Evolutionary conservation across 2,329 filamentous ascomycete genomes (phyloP).

Genomic region (Fusarium sp.): DNA sequence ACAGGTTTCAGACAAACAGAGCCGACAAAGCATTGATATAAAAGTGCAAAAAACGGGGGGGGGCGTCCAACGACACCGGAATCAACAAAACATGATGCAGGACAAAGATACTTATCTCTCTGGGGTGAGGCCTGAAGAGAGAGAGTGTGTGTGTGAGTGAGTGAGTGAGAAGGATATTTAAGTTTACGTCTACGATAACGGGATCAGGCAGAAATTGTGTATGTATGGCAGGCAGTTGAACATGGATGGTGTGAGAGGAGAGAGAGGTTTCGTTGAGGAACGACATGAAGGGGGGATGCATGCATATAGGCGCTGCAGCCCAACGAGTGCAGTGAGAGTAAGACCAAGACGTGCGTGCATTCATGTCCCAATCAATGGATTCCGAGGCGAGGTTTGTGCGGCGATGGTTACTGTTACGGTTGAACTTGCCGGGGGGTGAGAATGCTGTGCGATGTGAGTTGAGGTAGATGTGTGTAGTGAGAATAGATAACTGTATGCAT

Average conservation of each 20-base stretch:
- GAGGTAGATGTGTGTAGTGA: not conserved
- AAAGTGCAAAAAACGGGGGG: constrained; percentile 5
- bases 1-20: not conserved
- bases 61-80: constrained; percentile 21
- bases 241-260: constrained; percentile 31
- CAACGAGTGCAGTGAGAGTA: constrained; percentile 16
- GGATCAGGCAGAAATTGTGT: constrained; percentile 11
- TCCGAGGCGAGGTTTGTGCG: constrained; percentile 30
- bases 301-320: constrained; percentile 40
- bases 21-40: constrained; percentile 19
- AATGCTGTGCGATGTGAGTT: constrained; percentile 28
- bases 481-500: not conserved
- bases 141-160: too few relatives aligned
- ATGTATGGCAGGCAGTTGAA: not conserved
- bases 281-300: constrained; percentile 20
- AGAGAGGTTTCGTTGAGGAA: constrained; percentile 13
- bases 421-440: constrained; percentile 28
- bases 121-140: constrained; percentile 12
- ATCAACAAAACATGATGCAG: constrained; percentile 13
- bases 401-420: not conserved
- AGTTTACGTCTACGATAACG: constrained; percentile 4
- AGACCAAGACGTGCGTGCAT: constrained; percentile 15
- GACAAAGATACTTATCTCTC: constrained; percentile 5
- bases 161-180: constrained; percentile 31
- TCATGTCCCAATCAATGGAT: constrained; percentile 33